Evolutionary conservation across 495 filamentous ascomycete genomes (phyloP).

Genomic region (Haplographium delicatum): DNA sequence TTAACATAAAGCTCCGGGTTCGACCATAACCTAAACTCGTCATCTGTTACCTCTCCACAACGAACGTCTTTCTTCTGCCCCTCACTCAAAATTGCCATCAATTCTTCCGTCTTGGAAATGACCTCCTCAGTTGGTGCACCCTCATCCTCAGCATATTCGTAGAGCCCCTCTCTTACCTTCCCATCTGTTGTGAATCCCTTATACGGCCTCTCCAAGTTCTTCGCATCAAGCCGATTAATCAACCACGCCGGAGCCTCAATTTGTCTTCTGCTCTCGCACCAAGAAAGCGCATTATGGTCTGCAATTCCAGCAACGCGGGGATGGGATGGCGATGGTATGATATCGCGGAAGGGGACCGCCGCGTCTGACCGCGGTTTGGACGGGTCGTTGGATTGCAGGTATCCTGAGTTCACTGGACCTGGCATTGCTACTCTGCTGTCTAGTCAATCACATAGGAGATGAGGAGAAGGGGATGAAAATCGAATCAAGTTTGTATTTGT

Average conservation of each 20-base stretch:
- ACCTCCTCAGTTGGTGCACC: slow-evolving; percentile 24
- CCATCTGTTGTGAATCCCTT: slow-evolving; percentile 21
- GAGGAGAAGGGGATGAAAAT: neutral
- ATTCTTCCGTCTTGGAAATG: neutral
- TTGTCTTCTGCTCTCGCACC: slow-evolving; percentile 23
- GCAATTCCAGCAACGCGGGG: slow-evolving; percentile 23
- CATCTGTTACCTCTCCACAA: slow-evolving; percentile 20
- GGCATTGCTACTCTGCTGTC: slow-evolving; percentile 14
- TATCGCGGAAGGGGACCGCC: slow-evolving; percentile 23
- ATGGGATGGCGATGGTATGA: slow-evolving; percentile 20
- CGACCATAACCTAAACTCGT: slow-evolving; percentile 26
- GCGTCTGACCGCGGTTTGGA: slow-evolving; percentile 22
- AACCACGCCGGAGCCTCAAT: slow-evolving; percentile 27
- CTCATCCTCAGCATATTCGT: slow-evolving; percentile 23
- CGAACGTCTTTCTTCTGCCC: slow-evolving; percentile 19
- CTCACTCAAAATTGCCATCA: slow-evolving; percentile 14
- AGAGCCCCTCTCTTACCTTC: slow-evolving; percentile 20
- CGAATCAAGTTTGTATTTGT: neutral
- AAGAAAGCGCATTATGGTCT: slow-evolving; percentile 18
- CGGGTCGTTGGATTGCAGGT: slow-evolving; percentile 20
- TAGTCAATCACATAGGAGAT: neutral
- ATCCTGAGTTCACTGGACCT: slow-evolving; percentile 21
- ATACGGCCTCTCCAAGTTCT: slow-evolving; percentile 23
- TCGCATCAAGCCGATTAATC: slow-evolving; percentile 22
- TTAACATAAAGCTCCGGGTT: slow-evolving; percentile 28